Conservation (phyloP, 2,329 filamentous ascomycete species). For the Orbilia javanica region DNA sequence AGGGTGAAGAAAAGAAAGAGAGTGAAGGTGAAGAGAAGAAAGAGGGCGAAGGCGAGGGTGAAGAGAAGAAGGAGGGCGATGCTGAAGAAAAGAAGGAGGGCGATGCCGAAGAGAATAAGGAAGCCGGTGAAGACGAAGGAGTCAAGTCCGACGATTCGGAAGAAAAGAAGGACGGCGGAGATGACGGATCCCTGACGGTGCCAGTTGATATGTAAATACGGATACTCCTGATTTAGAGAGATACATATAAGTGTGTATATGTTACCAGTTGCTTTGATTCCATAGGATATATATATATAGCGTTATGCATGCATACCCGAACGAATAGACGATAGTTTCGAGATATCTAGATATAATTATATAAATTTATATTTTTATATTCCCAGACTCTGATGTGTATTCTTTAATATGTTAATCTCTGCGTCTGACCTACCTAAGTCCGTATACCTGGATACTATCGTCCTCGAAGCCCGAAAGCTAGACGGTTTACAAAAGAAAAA, state of each 20-base stretch:
- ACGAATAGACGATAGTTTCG: too few species aligned
- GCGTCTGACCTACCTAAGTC: too few species aligned
- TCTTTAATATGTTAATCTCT: too few species aligned
- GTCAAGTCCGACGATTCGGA: background rate
- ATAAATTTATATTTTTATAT: too few species aligned
- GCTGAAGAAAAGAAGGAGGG: background rate
- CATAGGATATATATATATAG: too few species aligned
- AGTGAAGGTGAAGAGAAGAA: background rate
- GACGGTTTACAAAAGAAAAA: background rate
- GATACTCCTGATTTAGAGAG: background rate
- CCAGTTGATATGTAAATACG: constrained; percentile 6
- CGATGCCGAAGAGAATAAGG: background rate
- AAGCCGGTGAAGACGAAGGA: background rate
- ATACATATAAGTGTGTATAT: background rate
- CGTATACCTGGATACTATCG: too few species aligned
- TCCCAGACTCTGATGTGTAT: too few species aligned
- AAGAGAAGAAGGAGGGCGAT: background rate
- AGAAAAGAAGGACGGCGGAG: background rate
- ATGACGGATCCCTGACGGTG: background rate
- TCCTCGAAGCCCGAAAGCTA: background rate
- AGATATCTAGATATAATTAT: too few species aligned
- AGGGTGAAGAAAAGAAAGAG: background rate
- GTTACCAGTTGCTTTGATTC: too few species aligned
- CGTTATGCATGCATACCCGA: background rate
- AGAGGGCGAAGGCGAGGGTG: background rate